A percentile compares a stretch with the other conserved stretches of the same genome.
phyloP scores from a whole-genome alignment of 2,329 filamentous ascomycete species.

The Scortechinia acanthostroma region DNA sequence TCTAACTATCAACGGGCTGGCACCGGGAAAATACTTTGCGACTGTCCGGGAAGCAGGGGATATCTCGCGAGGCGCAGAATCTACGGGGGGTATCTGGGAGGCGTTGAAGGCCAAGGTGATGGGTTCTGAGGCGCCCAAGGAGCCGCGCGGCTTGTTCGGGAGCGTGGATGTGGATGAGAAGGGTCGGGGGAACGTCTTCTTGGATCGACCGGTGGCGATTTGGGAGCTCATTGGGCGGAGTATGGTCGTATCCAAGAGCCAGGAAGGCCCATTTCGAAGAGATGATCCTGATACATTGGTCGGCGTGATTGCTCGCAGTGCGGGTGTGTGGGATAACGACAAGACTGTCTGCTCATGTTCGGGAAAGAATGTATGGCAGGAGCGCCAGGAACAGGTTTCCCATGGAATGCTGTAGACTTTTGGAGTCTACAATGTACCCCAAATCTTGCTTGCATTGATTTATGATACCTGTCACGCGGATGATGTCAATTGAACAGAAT shows the following conservation, averaged over 20 bases:
- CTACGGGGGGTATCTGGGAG: constrained; percentile 77
- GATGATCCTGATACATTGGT: constrained; percentile 77
- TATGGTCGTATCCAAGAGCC: constrained; percentile 71
- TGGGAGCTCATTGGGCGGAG: constrained; percentile 96
- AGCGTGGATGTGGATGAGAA: constrained; percentile 68
- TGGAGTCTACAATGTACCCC: no score
- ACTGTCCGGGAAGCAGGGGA: constrained; percentile 82
- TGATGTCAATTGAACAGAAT: no score
- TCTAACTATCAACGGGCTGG: constrained; percentile 75
- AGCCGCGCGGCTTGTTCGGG: constrained; percentile 61
- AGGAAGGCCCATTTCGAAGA: constrained; percentile 50
- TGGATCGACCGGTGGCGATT: constrained; percentile 76
- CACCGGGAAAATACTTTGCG: constrained; percentile 74
- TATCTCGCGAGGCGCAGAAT: constrained; percentile 75
- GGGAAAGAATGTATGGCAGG: constrained; percentile 96
- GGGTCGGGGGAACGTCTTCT: constrained; percentile 72
- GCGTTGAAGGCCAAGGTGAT: constrained; percentile 37
- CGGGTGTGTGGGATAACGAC: constrained; percentile 97
- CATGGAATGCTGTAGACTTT: constrained; percentile 78
- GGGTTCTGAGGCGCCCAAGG: constrained; percentile 25
- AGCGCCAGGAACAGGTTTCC: constrained; percentile 79
- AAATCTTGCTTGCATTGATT: no score
- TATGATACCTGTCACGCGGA: constrained; percentile 1
- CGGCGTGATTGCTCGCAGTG: constrained; percentile 88
- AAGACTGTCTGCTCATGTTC: constrained; percentile 98